phyloP scores from a whole-genome alignment of 305 asterid species.

The Ajuga reptans region DNA sequence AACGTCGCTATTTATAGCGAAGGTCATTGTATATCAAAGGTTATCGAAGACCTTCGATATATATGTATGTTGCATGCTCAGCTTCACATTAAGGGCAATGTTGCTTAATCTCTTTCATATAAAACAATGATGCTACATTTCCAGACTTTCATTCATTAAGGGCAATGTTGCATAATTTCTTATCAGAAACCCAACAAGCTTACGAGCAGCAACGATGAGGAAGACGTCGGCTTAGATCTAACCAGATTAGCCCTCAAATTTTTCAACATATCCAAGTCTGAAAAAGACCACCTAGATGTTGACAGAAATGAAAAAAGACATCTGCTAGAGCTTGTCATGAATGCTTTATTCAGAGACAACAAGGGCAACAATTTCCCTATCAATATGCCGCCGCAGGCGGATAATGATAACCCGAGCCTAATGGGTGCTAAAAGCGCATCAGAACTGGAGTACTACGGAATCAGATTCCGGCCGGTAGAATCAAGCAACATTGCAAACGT shows the following conservation, averaged over 20 bases:
- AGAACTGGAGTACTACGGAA: neutral
- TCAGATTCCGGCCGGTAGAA: neutral
- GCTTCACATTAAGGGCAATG: no score
- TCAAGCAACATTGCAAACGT: neutral
- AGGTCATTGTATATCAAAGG: no score
- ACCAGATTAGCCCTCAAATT: neutral
- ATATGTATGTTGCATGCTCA: no score
- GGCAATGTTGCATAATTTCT: no score
- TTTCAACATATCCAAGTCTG: neutral
- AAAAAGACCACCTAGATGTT: neutral
- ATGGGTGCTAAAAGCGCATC: neutral
- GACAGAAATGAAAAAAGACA: neutral
- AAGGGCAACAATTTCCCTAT: neutral
- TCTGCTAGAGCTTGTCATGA: neutral
- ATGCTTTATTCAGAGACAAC: neutral
- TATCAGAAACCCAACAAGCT: neutral
- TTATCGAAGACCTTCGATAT: no score
- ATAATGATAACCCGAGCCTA: neutral
- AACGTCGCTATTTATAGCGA: no score
- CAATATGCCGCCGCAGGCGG: neutral
- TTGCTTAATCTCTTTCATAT: no score
- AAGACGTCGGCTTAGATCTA: neutral
- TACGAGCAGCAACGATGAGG: neutral
- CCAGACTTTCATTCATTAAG: no score
- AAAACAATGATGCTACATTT: no score